phyloP scores from a whole-genome alignment of 202 grass and related monocot genomes.

The Alloteropsis angusta region DNA sequence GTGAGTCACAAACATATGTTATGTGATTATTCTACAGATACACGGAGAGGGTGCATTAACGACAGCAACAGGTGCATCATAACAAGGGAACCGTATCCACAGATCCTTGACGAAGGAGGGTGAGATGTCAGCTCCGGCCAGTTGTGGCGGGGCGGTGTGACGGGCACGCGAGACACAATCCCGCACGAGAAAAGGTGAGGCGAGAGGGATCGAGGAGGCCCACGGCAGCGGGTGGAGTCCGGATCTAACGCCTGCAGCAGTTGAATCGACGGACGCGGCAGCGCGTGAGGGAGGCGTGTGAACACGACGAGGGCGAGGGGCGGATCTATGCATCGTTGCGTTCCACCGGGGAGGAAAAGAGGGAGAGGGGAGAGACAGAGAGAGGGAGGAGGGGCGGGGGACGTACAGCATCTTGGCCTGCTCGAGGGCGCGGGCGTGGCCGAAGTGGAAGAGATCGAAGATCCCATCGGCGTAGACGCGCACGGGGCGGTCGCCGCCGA shows the following conservation, averaged over 20 bases:
- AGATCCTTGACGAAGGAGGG: neutral
- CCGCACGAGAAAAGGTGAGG: neutral
- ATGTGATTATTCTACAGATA: too few relatives aligned
- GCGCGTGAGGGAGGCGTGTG: too few relatives aligned
- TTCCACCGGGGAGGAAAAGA: neutral
- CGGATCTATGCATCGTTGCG: neutral
- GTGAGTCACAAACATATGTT: neutral
- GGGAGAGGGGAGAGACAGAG: too few relatives aligned
- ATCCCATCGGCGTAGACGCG: conserved; percentile 96
- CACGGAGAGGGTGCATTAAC: neutral
- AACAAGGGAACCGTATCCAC: neutral
- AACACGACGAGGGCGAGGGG: neutral
- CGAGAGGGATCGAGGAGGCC: neutral
- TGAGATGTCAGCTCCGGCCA: neutral
- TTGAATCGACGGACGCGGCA: neutral
- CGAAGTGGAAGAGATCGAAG: conserved; percentile 99
- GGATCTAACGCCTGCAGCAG: neutral
- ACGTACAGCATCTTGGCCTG: conserved; percentile 79
- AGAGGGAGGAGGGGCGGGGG: neutral
- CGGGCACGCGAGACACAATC: neutral
- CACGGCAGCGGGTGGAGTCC: neutral
- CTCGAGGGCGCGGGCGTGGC: conserved; percentile 94
- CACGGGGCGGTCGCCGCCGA: conserved; percentile 30
- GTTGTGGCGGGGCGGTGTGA: neutral
- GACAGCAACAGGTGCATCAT: neutral